A percentile compares a stretch with the other conserved stretches of the same genome.
Evolutionary conservation across 371 early-diverging fungal genomes (phyloP).

Genomic region (Rhizomucor pusillus): DNA sequence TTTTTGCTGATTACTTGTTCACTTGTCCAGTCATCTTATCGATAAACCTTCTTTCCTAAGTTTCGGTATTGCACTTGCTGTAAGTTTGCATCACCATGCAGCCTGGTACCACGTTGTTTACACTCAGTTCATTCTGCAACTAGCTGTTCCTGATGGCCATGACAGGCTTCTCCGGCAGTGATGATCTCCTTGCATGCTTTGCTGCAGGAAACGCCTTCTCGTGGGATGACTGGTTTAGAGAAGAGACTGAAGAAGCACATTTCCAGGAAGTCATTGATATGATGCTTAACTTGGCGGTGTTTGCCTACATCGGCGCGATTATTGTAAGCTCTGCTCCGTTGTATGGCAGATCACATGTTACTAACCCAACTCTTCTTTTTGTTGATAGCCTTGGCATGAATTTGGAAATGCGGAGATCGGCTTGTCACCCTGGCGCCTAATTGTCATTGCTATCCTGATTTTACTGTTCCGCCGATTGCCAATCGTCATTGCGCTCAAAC

Average conservation of each 20-base stretch:
- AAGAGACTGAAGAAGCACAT: slow-evolving; percentile 83
- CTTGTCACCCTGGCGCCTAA: slow-evolving; percentile 66
- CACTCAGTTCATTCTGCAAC: not conserved
- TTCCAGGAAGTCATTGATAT: slow-evolving; percentile 92
- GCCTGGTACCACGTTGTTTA: not conserved
- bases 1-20: not conserved
- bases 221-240: slow-evolving; percentile 90
- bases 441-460: slow-evolving; percentile 67
- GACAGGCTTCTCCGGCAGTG: slow-evolving; percentile 77
- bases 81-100: slow-evolving; percentile 27
- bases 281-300: slow-evolving; percentile 85
- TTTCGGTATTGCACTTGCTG: slow-evolving; percentile 88
- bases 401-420: slow-evolving; percentile 56
- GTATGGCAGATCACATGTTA: not conserved
- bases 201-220: slow-evolving; percentile 88
- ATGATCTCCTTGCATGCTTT: slow-evolving; percentile 89
- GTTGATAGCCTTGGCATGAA: slow-evolving; percentile 65
- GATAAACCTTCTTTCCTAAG: slow-evolving; percentile 91
- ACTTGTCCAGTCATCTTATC: slow-evolving; percentile 61
- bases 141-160: slow-evolving; percentile 77
- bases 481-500: slow-evolving; percentile 62
- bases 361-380: not conserved
- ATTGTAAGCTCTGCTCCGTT: slow-evolving; percentile 43
- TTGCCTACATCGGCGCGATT: slow-evolving; percentile 88
- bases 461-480: slow-evolving; percentile 86